Evolutionary conservation across 2,329 filamentous ascomycete species (phyloP).

Genomic region (Colletotrichum orbiculare): DNA sequence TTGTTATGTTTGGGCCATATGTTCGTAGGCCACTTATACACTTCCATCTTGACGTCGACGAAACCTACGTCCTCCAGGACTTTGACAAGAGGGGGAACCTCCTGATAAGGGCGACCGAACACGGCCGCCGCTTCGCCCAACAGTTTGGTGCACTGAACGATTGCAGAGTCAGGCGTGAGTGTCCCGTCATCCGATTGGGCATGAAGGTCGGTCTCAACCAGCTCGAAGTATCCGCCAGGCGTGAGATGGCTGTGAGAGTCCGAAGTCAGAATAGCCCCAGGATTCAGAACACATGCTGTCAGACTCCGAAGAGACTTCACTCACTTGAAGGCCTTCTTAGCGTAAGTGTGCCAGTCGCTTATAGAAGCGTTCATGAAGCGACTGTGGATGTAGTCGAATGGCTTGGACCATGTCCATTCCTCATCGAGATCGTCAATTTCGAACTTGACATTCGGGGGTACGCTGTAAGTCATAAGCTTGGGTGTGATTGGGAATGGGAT

Average conservation of each 20-base stretch:
- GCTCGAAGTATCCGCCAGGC: constrained; percentile 60
- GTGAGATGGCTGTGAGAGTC: constrained; percentile 52
- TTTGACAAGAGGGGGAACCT: constrained; percentile 37
- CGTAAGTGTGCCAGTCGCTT: constrained; percentile 60
- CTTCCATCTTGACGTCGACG: constrained; percentile 42
- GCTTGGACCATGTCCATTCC: constrained; percentile 46
- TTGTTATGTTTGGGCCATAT: constrained; percentile 45
- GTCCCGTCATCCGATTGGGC: constrained; percentile 55
- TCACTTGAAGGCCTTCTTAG: constrained; percentile 55
- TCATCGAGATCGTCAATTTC: constrained; percentile 50
- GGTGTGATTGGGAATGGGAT: constrained; percentile 29
- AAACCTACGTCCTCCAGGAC: constrained; percentile 45
- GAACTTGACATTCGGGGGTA: constrained; percentile 52
- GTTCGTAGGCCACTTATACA: constrained; percentile 45
- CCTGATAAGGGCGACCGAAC: constrained; percentile 42
- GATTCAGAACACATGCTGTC: neutral
- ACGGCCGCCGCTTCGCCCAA: constrained; percentile 25
- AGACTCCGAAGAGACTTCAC: neutral
- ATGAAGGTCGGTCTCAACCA: constrained; percentile 54
- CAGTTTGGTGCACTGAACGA: constrained; percentile 40
- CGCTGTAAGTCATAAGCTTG: constrained; percentile 44
- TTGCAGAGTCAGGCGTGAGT: constrained; percentile 33
- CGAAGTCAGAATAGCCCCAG: constrained; percentile 41
- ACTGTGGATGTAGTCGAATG: constrained; percentile 70
- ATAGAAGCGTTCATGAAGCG: constrained; percentile 65